These are phyloP conservation scores for Rhodosporidiobolus sp. DNA, from an alignment of 768 basidiomycete genomes.

Conservation along the genomic window DNA sequence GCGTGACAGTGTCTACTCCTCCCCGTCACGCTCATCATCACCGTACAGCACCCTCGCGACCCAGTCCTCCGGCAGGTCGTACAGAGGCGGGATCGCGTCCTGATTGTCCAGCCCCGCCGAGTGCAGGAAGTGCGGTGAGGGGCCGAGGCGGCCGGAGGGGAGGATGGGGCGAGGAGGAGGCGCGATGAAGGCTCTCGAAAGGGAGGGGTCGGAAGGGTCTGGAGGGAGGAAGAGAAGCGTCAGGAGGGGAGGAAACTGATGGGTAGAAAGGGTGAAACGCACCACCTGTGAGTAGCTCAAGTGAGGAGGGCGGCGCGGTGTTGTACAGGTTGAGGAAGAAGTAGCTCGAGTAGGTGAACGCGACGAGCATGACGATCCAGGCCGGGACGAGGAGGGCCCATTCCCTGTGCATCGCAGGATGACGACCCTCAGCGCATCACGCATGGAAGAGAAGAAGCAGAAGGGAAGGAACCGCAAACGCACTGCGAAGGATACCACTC, in stretches of 20 bases:
- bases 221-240: background rate
- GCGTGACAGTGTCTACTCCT: too few relatives aligned
- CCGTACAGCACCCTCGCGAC: slow-evolving; percentile 71
- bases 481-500: slow-evolving; percentile 83
- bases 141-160: background rate
- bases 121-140: too few relatives aligned
- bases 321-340: slow-evolving; percentile 68
- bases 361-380: slow-evolving; percentile 66
- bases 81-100: slow-evolving; percentile 61
- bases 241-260: background rate
- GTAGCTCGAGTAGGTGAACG: slow-evolving; percentile 73
- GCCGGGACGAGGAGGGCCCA: slow-evolving; percentile 81
- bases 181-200: slow-evolving; percentile 3
- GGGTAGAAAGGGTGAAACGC: background rate
- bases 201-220: background rate
- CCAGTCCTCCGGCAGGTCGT: slow-evolving; percentile 76
- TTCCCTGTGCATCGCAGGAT: slow-evolving; percentile 56
- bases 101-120: slow-evolving; percentile 15
- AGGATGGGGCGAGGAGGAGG: background rate
- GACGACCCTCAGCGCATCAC: background rate
- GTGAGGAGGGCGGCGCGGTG: slow-evolving; percentile 62
- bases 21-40: background rate
- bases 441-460: background rate
- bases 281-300: background rate
- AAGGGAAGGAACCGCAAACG: background rate